Conservation (phyloP, 805 yeast genomes). For the Dipodascus albidus region DNA sequence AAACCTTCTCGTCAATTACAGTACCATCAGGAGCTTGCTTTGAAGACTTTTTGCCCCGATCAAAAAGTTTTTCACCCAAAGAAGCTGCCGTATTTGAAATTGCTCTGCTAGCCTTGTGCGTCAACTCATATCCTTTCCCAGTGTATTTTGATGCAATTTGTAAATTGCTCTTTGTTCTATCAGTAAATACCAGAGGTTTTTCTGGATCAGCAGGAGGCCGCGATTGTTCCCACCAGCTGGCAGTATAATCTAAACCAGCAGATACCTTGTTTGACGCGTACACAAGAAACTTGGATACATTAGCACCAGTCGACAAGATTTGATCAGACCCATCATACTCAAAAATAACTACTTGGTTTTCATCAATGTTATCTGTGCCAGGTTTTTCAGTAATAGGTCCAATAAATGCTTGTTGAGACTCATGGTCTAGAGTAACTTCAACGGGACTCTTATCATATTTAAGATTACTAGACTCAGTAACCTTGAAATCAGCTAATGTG, state of each 20-base stretch:
- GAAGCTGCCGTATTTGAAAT: neutral
- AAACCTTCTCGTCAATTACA: neutral
- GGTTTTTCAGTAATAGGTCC: too few relatives aligned
- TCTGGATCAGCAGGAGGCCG: neutral
- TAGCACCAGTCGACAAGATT: neutral
- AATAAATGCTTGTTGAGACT: neutral
- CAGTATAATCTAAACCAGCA: neutral
- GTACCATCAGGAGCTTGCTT: neutral
- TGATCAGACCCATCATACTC: neutral
- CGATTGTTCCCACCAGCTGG: neutral
- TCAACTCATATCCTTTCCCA: neutral
- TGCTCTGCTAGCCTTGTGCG: neutral
- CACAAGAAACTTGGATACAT: neutral
- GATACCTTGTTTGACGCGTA: neutral
- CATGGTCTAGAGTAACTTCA: neutral
- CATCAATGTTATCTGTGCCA: too few relatives aligned
- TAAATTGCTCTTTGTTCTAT: neutral
- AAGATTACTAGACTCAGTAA: neutral
- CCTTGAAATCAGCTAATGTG: neutral
- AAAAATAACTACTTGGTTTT: neutral
- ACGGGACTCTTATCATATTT: neutral
- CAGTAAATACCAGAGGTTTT: neutral
- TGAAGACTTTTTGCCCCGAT: neutral
- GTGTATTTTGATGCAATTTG: neutral
- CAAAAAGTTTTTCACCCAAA: neutral